Base-by-base conservation (phyloP, 1,139 yeast species). In the Nakaseomyces uthaithaninus region DNA sequence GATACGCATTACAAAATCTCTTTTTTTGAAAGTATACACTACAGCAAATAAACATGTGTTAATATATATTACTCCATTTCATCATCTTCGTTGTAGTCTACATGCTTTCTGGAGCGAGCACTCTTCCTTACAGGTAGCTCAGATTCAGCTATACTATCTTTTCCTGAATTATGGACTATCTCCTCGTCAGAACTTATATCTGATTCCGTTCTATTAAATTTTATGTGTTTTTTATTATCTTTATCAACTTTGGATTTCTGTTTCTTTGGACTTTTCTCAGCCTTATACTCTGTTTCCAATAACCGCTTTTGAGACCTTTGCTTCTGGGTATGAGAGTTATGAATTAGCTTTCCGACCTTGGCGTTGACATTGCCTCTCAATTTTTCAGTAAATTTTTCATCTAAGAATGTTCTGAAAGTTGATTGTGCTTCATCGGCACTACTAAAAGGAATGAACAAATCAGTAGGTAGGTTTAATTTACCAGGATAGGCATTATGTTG, bases 401-500 rank as follows among this genome's bases (percentile, higher is more conserved):
- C 44, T 24, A 59, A 41, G 40, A 53, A 56, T 4, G 55, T 51
- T 24, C 49, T 55, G 35, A 59, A 58, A 2, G 62, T 51, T 8
- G 51, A 49, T 37, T 60, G 66, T 10, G 67, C 66, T 38, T 64
- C 68, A 22, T 55, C 50, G 4, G 57, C 46, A 5, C 57, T 55
- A 16, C 54, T 54, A 70, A 80, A 77, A 1, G 83, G 76, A 10
- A 68, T 64, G 59, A 70, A 85, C 9, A 82, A 60, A 52, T 84
- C 94, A 10, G 69, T 62, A 0, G 93, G 80, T 20, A 86, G 61
- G 26, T 74, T 74, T 22, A 82, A 60, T 50, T 79, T 81, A 1
- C 91, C 93, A 0, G 95, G 94, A 77, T 91, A 87, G 0, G 89
- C 77, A 24, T 78, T 74, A 45, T 83, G 67, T 17, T 74, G 72